These are phyloP conservation scores for Phaeosphaeria sp. DNA, from an alignment of 2,329 filamentous ascomycete genomes.

Conservation along the genomic window DNA sequence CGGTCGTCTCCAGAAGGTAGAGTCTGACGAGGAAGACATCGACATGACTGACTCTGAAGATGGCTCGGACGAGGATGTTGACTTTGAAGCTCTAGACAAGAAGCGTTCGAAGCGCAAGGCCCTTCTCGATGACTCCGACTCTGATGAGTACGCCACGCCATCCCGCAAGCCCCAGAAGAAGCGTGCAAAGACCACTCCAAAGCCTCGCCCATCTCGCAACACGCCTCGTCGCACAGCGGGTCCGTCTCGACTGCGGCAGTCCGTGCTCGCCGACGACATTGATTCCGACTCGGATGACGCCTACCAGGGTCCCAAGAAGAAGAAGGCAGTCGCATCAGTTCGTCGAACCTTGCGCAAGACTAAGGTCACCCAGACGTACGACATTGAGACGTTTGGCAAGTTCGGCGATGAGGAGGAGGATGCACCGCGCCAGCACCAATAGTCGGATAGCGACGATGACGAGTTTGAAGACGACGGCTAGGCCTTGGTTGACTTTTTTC, in stretches of 20 bases:
- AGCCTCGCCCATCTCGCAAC: not conserved
- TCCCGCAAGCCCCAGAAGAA: not conserved
- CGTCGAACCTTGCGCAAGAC: conserved; percentile 8
- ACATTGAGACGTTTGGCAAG: not conserved
- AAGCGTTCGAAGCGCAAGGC: conserved; percentile 1
- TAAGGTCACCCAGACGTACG: not conserved
- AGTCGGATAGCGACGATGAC: not conserved
- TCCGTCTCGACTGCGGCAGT: not conserved
- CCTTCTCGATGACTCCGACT: not conserved
- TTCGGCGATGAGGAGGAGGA: conserved; percentile 3
- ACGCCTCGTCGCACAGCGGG: not conserved
- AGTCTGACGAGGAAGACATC: not conserved
- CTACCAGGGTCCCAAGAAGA: conserved; percentile 10
- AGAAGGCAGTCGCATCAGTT: not conserved
- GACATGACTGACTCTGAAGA: not conserved
- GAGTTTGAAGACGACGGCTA: not conserved
- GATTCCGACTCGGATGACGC: conserved; percentile 15
- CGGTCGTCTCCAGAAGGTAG: conserved; percentile 2
- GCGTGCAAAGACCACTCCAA: not conserved
- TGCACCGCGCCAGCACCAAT: not conserved
- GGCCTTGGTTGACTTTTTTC: not conserved
- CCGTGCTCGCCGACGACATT: not conserved
- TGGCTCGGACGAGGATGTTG: not conserved
- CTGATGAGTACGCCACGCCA: not conserved
- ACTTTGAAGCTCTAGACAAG: not conserved